Conservation (phyloP, 495 filamentous ascomycete genomes). For the Rostrohypoxylon terebratum region DNA sequence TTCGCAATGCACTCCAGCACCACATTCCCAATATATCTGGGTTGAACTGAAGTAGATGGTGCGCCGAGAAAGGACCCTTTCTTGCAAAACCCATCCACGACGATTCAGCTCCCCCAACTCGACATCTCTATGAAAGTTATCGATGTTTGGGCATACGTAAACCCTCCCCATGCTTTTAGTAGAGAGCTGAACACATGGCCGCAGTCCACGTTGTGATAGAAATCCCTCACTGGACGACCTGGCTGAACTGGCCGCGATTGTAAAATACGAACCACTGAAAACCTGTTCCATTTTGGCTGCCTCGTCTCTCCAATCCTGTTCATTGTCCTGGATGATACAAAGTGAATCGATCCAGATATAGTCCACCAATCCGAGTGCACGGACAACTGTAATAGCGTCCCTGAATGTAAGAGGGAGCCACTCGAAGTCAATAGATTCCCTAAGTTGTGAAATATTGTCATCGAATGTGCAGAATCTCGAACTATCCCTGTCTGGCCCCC, state of each 20-base stretch:
- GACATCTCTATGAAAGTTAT: slow-evolving; percentile 53
- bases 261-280: slow-evolving; percentile 52
- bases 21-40: slow-evolving; percentile 60
- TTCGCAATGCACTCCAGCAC: slow-evolving; percentile 54
- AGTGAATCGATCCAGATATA: neutral
- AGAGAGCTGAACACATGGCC: neutral
- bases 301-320: slow-evolving; percentile 53
- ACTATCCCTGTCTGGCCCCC: neutral
- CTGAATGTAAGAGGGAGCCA: neutral
- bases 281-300: slow-evolving; percentile 53
- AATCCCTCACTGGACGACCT: slow-evolving; percentile 6
- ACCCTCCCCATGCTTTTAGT: neutral
- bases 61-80: slow-evolving; percentile 54
- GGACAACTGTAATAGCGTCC: neutral
- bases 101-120: slow-evolving; percentile 48
- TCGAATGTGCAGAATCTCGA: neutral
- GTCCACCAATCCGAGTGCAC: neutral
- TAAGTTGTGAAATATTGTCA: neutral
- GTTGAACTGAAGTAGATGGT: slow-evolving; percentile 57
- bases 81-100: slow-evolving; percentile 59
- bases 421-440: neutral
- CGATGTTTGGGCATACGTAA: slow-evolving; percentile 47
- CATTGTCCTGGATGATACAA: neutral
- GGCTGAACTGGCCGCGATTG: slow-evolving; percentile 51
- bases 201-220: neutral